Conservation (phyloP, 139 green algal genomes). For the Chlamydomonas asymmetrica region DNA sequence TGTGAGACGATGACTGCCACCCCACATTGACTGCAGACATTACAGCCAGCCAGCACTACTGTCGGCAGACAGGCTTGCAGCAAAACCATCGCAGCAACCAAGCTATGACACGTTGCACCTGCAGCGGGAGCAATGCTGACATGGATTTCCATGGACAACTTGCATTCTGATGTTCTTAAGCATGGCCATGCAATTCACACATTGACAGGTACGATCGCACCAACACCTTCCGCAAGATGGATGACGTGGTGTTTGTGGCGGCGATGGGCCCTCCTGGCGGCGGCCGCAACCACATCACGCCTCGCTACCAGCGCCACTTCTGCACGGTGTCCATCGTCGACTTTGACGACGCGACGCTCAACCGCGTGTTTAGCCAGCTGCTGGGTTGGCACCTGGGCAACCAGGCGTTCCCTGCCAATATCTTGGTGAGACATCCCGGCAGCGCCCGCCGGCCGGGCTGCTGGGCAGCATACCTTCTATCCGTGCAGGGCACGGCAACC, state of each 20-base stretch:
- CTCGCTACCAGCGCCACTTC: conserved; percentile 70
- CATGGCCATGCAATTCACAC: no score
- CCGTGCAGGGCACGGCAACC: no score
- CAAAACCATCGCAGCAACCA: no score
- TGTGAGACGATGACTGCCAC: no score
- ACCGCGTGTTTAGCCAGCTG: conserved; percentile 68
- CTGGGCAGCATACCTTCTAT: no score
- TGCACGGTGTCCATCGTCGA: conserved; percentile 57
- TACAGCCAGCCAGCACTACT: no score
- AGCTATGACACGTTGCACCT: no score
- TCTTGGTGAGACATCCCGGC: conserved; percentile 41
- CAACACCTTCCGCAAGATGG: conserved; percentile 59
- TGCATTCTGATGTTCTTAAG: no score
- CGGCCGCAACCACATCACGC: conserved; percentile 55
- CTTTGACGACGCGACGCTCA: conserved; percentile 58
- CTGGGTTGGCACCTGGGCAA: conserved; percentile 63
- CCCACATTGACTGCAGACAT: no score
- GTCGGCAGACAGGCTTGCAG: no score
- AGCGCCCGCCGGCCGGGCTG: conserved; percentile 3
- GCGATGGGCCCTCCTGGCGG: conserved; percentile 74
- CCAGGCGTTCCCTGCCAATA: conserved; percentile 45
- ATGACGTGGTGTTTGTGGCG: conserved; percentile 72
- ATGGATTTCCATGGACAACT: no score
- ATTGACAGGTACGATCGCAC: conserved; percentile 60
- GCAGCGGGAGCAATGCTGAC: no score